These are phyloP conservation scores for Endogone sp. DNA, from an alignment of 192 early-diverging fungal genomes.

Conservation along the genomic window DNA sequence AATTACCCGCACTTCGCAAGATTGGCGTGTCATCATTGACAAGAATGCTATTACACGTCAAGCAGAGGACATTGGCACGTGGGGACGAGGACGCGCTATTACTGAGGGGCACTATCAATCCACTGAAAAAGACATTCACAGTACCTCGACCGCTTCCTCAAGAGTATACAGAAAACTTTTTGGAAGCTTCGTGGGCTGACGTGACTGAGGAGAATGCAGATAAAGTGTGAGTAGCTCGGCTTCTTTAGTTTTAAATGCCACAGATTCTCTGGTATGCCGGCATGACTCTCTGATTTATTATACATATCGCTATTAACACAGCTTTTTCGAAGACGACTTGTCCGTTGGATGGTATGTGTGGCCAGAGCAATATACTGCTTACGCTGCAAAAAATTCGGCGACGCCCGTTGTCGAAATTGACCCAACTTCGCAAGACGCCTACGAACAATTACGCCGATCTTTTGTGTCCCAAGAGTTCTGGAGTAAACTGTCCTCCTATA, in stretches of 20 bases:
- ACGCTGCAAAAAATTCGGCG: slow-evolving; percentile 14
- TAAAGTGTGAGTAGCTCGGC: slow-evolving; percentile 19
- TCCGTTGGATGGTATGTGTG: slow-evolving; percentile 79
- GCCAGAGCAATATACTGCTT: slow-evolving; percentile 59
- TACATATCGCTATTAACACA: slow-evolving; percentile 4
- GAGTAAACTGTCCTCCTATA: slow-evolving; percentile 54
- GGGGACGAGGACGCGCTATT: slow-evolving; percentile 44
- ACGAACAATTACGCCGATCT: slow-evolving; percentile 44
- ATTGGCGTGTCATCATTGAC: slow-evolving; percentile 58
- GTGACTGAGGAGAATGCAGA: slow-evolving; percentile 10
- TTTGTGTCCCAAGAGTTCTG: slow-evolving; percentile 65
- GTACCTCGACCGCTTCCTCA: slow-evolving; percentile 31
- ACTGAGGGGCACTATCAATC: slow-evolving; percentile 33
- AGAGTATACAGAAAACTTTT: slow-evolving; percentile 30
- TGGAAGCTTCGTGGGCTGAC: slow-evolving; percentile 18
- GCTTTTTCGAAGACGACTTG: slow-evolving; percentile 57
- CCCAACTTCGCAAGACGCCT: slow-evolving; percentile 46
- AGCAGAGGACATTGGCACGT: slow-evolving; percentile 55
- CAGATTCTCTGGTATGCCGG: background rate
- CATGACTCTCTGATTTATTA: background rate
- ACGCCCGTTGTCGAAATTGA: slow-evolving; percentile 54
- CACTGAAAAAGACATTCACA: slow-evolving; percentile 31
- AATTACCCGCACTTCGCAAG: slow-evolving; percentile 69
- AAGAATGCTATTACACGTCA: slow-evolving; percentile 64
- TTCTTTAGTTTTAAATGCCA: slow-evolving; percentile 1